Percentiles rank a stretch among this genome's conserved stretches.
These are phyloP conservation scores for Fusarium decemcellulare DNA, from an alignment of 2,329 filamentous ascomycete genomes.

Conservation along the genomic window DNA sequence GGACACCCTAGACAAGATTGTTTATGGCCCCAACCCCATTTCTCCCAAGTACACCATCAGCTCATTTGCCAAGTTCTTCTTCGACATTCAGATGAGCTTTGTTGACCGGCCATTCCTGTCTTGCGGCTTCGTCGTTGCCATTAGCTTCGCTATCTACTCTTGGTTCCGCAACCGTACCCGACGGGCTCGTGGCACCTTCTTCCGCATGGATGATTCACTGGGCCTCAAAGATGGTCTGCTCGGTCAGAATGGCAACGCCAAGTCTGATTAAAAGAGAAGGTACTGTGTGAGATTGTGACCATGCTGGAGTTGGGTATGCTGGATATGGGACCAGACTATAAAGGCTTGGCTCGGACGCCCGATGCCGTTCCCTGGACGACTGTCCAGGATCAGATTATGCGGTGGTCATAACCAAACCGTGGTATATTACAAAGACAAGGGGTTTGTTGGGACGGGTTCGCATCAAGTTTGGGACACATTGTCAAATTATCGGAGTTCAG, in stretches of 20 bases:
- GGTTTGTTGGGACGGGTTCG: conserved; percentile 25
- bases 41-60: conserved; percentile 84
- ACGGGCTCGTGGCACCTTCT: conserved; percentile 69
- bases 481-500: conserved; percentile 45
- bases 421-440: conserved; percentile 5
- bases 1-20: conserved; percentile 83
- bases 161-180: conserved; percentile 70
- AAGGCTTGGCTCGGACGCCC: not conserved
- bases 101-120: conserved; percentile 72
- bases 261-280: conserved; percentile 49
- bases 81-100: conserved; percentile 72
- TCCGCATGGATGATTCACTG: conserved; percentile 72
- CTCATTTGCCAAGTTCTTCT: conserved; percentile 79
- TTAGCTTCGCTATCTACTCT: conserved; percentile 66
- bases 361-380: not conserved
- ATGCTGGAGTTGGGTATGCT: not conserved
- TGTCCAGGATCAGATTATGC: not conserved
- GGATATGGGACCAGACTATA: not conserved
- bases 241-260: conserved; percentile 57
- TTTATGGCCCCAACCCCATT: conserved; percentile 78
- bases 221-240: conserved; percentile 77
- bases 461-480: conserved; percentile 16
- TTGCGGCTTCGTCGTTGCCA: conserved; percentile 69
- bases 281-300: not conserved
- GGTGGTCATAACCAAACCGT: not conserved